Evolutionary conservation across 768 basidiomycete species (phyloP).

Genomic region (Mycena capillaripes): DNA sequence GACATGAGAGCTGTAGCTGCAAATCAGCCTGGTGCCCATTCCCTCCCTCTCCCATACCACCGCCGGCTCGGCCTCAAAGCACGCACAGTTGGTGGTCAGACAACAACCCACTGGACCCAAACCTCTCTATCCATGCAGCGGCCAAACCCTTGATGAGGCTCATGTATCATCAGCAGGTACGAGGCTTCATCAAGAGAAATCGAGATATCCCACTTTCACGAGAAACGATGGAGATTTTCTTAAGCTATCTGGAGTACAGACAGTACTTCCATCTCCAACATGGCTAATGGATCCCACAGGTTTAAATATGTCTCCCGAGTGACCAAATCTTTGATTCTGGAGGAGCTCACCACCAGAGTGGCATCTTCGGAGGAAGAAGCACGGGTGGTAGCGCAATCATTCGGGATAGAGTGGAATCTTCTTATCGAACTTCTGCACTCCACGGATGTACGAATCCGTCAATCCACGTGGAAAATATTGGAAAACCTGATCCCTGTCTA

Average conservation of each 20-base stretch:
- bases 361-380: neutral
- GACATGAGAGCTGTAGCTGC: too few species aligned
- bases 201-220: neutral
- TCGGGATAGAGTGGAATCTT: neutral
- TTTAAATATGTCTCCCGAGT: neutral
- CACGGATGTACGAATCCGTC: neutral
- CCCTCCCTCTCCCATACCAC: too few species aligned
- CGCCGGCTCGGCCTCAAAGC: too few species aligned
- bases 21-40: too few species aligned
- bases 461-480: neutral
- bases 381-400: neutral
- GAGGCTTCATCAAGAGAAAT: neutral
- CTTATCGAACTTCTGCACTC: neutral
- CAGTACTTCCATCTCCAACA: too few species aligned
- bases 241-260: neutral
- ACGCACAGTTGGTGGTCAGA: constrained; percentile 8
- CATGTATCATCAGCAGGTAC: neutral
- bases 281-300: neutral
- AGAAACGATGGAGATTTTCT: neutral
- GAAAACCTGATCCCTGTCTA: neutral
- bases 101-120: neutral
- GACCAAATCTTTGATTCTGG: neutral
- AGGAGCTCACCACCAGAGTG: neutral
- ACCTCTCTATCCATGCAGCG: neutral
- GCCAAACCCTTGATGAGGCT: constrained; percentile 1